A percentile compares a stretch with the other conserved stretches of the same genome.
phyloP scores from a whole-genome alignment of 2,329 filamentous ascomycete species.

The Cordyceps fumosorosea region DNA sequence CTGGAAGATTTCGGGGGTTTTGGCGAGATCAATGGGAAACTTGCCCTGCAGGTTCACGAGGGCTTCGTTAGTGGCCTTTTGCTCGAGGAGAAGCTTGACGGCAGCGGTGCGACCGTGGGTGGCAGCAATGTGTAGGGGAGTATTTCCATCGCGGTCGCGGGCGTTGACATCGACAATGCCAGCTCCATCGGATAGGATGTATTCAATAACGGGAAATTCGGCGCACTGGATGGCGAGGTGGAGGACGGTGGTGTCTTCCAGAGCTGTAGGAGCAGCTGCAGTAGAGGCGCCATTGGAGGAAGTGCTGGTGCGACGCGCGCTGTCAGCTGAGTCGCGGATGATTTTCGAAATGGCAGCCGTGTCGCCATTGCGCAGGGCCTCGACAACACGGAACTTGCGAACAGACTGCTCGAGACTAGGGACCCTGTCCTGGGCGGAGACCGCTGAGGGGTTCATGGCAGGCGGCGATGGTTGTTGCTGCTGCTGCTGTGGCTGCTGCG shows the following conservation, averaged over 20 bases:
- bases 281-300: conserved; percentile 43
- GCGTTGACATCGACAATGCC: conserved; percentile 74
- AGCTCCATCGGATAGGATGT: conserved; percentile 72
- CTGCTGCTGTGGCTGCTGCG: conserved; percentile 13
- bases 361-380: conserved; percentile 84
- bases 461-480: conserved; percentile 25
- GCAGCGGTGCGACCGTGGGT: conserved; percentile 72
- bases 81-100: conserved; percentile 77
- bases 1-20: conserved; percentile 93
- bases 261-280: conserved; percentile 34
- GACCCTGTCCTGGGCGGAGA: conserved; percentile 33
- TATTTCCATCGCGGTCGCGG: conserved; percentile 89
- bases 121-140: conserved; percentile 82
- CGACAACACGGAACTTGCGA: conserved; percentile 88
- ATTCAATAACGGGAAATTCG: conserved; percentile 86
- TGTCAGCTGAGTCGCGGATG: conserved; percentile 60
- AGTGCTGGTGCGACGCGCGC: conserved; percentile 48
- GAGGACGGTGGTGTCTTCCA: conserved; percentile 83
- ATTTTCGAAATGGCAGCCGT: conserved; percentile 83
- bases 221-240: conserved; percentile 95
- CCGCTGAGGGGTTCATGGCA: conserved; percentile 8
- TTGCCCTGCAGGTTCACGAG: conserved; percentile 79
- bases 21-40: conserved; percentile 78
- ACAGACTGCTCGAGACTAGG: conserved; percentile 84
- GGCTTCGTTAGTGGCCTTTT: conserved; percentile 80